These are phyloP conservation scores for Nicotiana attenuata DNA, from an alignment of 257 asterid genomes.

Conservation along the genomic window DNA sequence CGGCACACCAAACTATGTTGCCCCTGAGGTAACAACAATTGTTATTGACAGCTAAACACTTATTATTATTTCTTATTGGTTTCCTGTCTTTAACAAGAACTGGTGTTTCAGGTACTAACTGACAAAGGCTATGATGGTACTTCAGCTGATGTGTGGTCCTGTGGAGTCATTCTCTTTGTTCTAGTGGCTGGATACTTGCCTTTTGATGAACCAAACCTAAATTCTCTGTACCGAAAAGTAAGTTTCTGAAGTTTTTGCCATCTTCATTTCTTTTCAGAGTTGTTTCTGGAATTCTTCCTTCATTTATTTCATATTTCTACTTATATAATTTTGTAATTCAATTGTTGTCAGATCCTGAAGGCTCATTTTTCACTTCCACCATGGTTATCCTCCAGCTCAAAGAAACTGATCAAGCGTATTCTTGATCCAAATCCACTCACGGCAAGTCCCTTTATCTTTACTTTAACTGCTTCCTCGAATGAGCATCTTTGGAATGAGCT, in stretches of 20 bases:
- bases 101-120: constrained; percentile 46
- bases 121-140: constrained; percentile 81
- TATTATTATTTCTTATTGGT: constrained; percentile 6
- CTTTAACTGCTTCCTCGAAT: background rate
- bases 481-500: background rate
- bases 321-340: constrained; percentile 7
- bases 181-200: constrained; percentile 79
- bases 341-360: constrained; percentile 41
- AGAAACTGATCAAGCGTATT: constrained; percentile 49
- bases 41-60: background rate
- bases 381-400: constrained; percentile 68
- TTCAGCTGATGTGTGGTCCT: constrained; percentile 79
- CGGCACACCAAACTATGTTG: constrained; percentile 87
- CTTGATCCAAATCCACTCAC: constrained; percentile 73
- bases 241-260: constrained; percentile 16
- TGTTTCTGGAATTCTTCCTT: background rate
- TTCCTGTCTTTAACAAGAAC: constrained; percentile 18
- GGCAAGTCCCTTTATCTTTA: constrained; percentile 35
- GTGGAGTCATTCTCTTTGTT: constrained; percentile 84
- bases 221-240: constrained; percentile 53
- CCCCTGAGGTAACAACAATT: constrained; percentile 62
- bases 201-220: constrained; percentile 61
- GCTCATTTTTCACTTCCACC: constrained; percentile 64
- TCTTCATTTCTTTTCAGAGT: background rate
- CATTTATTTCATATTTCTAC: constrained; percentile 8